These are phyloP conservation scores for Gastrolobium villosum DNA, from an alignment of 306 rosid genomes.

Conservation along the genomic window DNA sequence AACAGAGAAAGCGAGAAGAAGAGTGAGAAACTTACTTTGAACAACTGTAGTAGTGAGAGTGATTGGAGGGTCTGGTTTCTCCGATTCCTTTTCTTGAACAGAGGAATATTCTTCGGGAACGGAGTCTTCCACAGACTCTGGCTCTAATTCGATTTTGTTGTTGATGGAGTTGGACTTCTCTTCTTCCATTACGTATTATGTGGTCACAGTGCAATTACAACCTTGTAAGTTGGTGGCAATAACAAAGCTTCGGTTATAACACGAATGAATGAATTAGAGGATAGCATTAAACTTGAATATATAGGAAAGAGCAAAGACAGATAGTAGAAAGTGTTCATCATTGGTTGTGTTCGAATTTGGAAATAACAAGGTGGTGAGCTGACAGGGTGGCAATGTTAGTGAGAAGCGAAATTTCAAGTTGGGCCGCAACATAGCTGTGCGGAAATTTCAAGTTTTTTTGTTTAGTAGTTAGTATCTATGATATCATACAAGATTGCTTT, in stretches of 20 bases:
- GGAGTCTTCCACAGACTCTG: slow-evolving; percentile 4
- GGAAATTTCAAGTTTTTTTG: too few relatives aligned
- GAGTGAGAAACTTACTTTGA: slow-evolving; percentile 60
- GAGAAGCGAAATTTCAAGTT: slow-evolving; percentile 44
- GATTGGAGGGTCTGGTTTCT: slow-evolving; percentile 38
- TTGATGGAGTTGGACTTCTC: slow-evolving; percentile 49
- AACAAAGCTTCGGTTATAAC: slow-evolving; percentile 3
- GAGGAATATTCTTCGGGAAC: slow-evolving; percentile 6
- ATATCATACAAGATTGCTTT: not conserved
- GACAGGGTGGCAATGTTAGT: slow-evolving; percentile 24
- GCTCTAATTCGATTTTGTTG: slow-evolving; percentile 45
- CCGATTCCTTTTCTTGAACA: not conserved
- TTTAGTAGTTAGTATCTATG: slow-evolving; percentile 15
- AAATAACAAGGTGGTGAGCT: slow-evolving; percentile 38
- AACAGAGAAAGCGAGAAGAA: too few relatives aligned
- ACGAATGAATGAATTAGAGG: not conserved
- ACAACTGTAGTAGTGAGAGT: slow-evolving; percentile 41
- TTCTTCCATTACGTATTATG: slow-evolving; percentile 61
- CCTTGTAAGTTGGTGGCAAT: not conserved
- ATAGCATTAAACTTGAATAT: slow-evolving; percentile 10
- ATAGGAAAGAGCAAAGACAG: not conserved
- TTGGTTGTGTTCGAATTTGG: slow-evolving; percentile 29
- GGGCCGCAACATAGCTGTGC: slow-evolving; percentile 33
- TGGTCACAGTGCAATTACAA: not conserved
- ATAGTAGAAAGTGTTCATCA: not conserved